phyloP scores from a whole-genome alignment of 768 basidiomycete genomes.

The Tremella fuciformis region DNA sequence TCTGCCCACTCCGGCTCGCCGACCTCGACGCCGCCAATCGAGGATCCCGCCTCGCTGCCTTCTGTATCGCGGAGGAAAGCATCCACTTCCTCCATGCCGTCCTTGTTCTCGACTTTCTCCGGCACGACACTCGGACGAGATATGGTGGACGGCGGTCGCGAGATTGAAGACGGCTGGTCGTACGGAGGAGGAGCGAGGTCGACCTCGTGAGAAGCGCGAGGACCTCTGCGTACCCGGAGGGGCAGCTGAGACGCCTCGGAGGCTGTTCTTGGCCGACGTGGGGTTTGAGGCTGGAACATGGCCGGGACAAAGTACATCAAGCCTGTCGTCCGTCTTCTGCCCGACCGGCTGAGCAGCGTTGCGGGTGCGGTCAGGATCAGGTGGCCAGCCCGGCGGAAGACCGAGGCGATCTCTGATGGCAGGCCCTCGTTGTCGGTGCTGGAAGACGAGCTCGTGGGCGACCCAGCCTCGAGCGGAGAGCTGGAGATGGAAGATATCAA shows the following conservation, averaged over 20 bases:
- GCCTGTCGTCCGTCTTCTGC: constrained; percentile 19
- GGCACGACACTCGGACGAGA: neutral
- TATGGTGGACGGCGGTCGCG: too few relatives aligned
- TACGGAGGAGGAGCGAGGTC: neutral
- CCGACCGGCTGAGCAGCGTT: constrained; percentile 19
- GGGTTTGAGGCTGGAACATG: constrained; percentile 25
- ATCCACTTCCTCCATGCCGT: constrained; percentile 32
- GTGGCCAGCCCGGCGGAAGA: constrained; percentile 35
- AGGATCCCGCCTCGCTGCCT: too few relatives aligned
- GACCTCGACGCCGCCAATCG: too few relatives aligned
- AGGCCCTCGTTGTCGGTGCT: constrained; percentile 13
- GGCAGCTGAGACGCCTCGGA: constrained; percentile 34
- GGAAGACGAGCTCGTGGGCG: constrained; percentile 13
- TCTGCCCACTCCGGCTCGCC: too few relatives aligned
- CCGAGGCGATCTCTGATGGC: constrained; percentile 25
- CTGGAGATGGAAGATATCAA: constrained; percentile 15
- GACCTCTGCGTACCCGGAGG: constrained; percentile 10
- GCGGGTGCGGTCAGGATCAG: constrained; percentile 41
- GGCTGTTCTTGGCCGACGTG: constrained; percentile 29
- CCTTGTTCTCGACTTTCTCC: neutral
- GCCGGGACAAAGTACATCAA: constrained; percentile 41
- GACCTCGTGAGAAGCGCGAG: neutral
- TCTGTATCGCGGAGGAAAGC: constrained; percentile 14
- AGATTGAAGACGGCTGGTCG: neutral
- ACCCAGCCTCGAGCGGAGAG: neutral